Evolutionary conservation across 164 flowering plant species (phyloP).

Genomic region (Chloranthus sessilifolius): DNA sequence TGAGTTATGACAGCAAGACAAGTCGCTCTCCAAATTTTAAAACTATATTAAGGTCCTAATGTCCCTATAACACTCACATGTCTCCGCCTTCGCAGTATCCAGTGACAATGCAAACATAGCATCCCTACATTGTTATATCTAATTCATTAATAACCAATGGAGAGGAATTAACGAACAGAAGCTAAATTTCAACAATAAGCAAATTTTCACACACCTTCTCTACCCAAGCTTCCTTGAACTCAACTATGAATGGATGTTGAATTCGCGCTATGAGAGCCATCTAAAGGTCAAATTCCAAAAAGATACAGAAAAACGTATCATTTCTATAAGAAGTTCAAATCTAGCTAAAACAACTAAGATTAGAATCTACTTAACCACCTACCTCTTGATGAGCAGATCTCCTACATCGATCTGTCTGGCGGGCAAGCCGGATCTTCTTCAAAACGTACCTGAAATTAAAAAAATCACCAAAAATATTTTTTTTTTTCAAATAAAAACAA

Average conservation of each 20-base stretch:
- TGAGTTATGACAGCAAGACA: no score
- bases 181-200: not conserved
- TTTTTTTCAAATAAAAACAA: not conserved
- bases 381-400: conserved; percentile 99
- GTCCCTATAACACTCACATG: conserved; percentile 59
- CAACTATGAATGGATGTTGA: conserved; percentile 90
- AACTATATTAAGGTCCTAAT: no score
- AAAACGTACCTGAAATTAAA: conserved; percentile 58
- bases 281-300: conserved; percentile 31
- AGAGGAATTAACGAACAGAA: conserved; percentile 12
- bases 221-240: conserved; percentile 99
- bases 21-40: no score
- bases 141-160: not conserved
- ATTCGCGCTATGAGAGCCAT: conserved; percentile 96
- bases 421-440: conserved; percentile 93
- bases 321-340: conserved; percentile 2
- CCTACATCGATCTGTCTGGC: conserved; percentile 94
- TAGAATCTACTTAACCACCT: not conserved
- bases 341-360: not conserved
- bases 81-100: conserved; percentile 99
- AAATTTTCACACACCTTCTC: conserved; percentile 60
- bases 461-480: conserved; percentile 4
- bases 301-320: not conserved
- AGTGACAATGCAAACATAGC: conserved; percentile 98
- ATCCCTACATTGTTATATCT: conserved; percentile 57